Evolutionary conservation across 805 yeast genomes (phyloP).

Genomic region (Yarrowia phangngaensis): DNA sequence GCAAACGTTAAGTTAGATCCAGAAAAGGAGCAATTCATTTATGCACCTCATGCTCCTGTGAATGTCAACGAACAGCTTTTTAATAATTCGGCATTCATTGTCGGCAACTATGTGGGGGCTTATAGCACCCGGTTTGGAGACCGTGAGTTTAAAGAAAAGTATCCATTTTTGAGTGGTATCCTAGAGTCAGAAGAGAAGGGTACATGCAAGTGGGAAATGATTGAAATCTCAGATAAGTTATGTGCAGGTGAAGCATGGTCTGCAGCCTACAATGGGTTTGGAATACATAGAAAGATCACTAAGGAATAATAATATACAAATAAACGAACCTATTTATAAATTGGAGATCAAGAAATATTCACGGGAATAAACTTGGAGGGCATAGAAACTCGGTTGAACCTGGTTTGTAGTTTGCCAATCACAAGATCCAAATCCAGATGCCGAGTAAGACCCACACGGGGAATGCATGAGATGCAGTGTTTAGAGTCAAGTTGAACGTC

Average conservation of each 20-base stretch:
- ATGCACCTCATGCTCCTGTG: conserved; percentile 74
- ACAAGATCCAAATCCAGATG: conserved; percentile 91
- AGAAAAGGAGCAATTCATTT: conserved; percentile 42
- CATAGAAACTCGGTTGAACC: conserved; percentile 80
- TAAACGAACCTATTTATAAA: not conserved
- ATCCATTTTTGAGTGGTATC: conserved; percentile 47
- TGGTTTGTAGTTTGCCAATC: conserved; percentile 69
- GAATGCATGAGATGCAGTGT: conserved; percentile 95
- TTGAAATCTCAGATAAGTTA: conserved; percentile 28
- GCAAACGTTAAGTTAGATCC: not conserved
- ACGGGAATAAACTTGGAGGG: conserved; percentile 54
- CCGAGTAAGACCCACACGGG: conserved; percentile 82
- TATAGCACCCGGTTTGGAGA: conserved; percentile 53
- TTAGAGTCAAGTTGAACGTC: conserved; percentile 95
- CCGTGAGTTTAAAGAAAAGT: conserved; percentile 44
- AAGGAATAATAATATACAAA: not conserved
- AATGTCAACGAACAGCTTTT: conserved; percentile 14
- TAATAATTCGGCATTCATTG: conserved; percentile 18
- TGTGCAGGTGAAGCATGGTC: conserved; percentile 35
- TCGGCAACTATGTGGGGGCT: conserved; percentile 51
- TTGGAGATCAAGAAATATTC: conserved; percentile 28
- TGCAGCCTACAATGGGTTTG: conserved; percentile 36
- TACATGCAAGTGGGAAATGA: conserved; percentile 27
- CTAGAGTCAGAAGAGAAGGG: conserved; percentile 1
- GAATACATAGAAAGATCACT: conserved; percentile 31